Conservation (phyloP, 164 flowering plant genomes). For the Berberis vulgaris region DNA sequence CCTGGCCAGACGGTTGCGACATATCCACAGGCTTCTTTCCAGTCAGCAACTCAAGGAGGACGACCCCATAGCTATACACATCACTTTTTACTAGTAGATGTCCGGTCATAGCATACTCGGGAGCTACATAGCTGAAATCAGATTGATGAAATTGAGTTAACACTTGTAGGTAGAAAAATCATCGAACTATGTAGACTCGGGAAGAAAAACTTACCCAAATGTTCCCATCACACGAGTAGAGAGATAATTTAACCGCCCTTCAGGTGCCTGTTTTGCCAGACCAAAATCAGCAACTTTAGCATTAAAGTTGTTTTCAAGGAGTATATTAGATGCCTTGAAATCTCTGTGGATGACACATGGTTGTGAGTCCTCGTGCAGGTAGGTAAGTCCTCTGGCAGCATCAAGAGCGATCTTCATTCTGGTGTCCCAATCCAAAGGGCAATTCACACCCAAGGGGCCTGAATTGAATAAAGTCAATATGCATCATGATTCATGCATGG, state of each 20-base stretch:
- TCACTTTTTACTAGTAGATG: constrained; percentile 95
- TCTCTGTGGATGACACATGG: constrained; percentile 97
- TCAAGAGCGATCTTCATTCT: constrained; percentile 99
- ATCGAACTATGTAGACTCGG: constrained; percentile 2
- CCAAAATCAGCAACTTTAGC: constrained; percentile 99
- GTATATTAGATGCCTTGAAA: constrained; percentile 93
- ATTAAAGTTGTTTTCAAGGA: constrained; percentile 84
- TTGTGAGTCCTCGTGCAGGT: constrained; percentile 95
- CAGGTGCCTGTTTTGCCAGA: constrained; percentile 94
- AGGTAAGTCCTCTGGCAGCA: constrained; percentile 98
- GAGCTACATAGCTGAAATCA: constrained; percentile 81
- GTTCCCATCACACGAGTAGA: constrained; percentile 99
- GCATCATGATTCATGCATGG: not conserved
- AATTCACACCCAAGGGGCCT: constrained; percentile 82
- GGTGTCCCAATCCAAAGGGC: constrained; percentile 92
- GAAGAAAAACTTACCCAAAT: constrained; percentile 58
- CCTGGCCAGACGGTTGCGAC: constrained; percentile 95
- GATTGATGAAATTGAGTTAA: constrained; percentile 5
- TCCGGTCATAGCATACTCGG: constrained; percentile 99
- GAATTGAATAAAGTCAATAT: constrained; percentile 9
- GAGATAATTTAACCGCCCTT: constrained; percentile 70
- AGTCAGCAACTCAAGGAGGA: constrained; percentile 86
- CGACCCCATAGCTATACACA: constrained; percentile 97
- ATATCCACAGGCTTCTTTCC: constrained; percentile 96
- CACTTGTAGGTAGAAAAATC: not conserved